Evolutionary conservation across 441 rosid genomes (phyloP).

Genomic region (Isatis lusitanica): DNA sequence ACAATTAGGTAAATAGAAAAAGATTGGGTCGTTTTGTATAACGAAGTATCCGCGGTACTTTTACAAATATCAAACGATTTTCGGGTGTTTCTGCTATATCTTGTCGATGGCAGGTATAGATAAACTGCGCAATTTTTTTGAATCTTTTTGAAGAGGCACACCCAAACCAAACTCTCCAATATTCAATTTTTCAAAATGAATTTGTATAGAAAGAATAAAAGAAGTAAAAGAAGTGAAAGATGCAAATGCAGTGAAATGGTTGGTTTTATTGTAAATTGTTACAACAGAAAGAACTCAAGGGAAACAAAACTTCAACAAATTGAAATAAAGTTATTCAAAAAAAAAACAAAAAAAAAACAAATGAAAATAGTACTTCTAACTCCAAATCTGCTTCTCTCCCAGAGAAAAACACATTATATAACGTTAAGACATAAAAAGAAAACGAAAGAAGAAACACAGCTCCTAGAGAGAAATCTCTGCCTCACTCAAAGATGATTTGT

Average conservation of each 20-base stretch:
- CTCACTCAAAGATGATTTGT: slow-evolving; percentile 29
- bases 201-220: background rate
- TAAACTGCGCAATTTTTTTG: background rate
- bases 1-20: background rate
- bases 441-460: slow-evolving; percentile 27
- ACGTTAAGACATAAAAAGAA: slow-evolving; percentile 1
- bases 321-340: slow-evolving; percentile 22
- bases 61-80: background rate
- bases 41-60: background rate
- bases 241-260: slow-evolving; percentile 24
- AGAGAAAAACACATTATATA: slow-evolving; percentile 23
- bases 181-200: background rate
- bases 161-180: background rate
- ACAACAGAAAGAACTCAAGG: slow-evolving; percentile 31
- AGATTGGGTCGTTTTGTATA: background rate
- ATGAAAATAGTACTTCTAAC: slow-evolving; percentile 35
- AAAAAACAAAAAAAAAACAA: background rate
- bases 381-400: slow-evolving; percentile 32
- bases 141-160: too few species aligned
- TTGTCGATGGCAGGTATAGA: too few species aligned
- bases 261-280: slow-evolving; percentile 32
- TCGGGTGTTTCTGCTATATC: too few species aligned
- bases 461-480: slow-evolving; percentile 31
- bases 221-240: background rate
- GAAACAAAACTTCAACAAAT: slow-evolving; percentile 38